Evolutionary conservation across 306 rosid genomes (phyloP), one percentile per base, ranked within the genome.

Genomic region (Quercus cerris): DNA sequence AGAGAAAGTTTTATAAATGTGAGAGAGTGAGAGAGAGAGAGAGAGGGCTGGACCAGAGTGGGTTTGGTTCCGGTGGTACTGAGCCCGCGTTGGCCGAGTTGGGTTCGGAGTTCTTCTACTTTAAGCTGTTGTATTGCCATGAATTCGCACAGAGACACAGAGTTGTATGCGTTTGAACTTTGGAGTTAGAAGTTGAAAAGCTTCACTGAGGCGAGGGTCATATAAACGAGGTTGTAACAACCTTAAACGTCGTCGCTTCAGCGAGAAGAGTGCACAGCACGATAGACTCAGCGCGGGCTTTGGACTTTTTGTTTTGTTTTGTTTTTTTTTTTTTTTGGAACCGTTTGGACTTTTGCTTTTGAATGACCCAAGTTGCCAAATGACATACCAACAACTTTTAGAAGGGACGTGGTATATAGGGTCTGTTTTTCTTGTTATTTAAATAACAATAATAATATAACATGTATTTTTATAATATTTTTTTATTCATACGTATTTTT

Each of bases 1-100:
- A 41, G n/a, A 33, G n/a, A 20, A 3, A 67, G 10, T 33, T 18
- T 5, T 28, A 5, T 67, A 19, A 8, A 35, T 28, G 70, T 67
- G 5, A 19, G 8, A 30, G 27, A 70, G 72, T 28, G 18, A 38
- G n/a, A 11, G 27, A 41, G n/a, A 11, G 27, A 25, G 52, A 38
- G 27, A 49, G 23, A 57, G 35, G 23, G 28, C 19, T 17, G 49
- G 73, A 94, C 98, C 88, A 95, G 87, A 23, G 88, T 81, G 59
- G 93, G 97, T 49, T 93, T 93, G 54, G 71, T 87, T 84, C 99
- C 98, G 70, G 90, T 35, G 63, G 84, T 82, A 80, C 70, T 71
- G 76, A 95, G 94, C 9, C 98, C 94, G 58, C 96, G 99, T 46
- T 88, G 87, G 73, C 85, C 56, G 5, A 95, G 89, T 81, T 93